Conservation (phyloP, 306 rosid genomes). For the Castanea sativa region DNA sequence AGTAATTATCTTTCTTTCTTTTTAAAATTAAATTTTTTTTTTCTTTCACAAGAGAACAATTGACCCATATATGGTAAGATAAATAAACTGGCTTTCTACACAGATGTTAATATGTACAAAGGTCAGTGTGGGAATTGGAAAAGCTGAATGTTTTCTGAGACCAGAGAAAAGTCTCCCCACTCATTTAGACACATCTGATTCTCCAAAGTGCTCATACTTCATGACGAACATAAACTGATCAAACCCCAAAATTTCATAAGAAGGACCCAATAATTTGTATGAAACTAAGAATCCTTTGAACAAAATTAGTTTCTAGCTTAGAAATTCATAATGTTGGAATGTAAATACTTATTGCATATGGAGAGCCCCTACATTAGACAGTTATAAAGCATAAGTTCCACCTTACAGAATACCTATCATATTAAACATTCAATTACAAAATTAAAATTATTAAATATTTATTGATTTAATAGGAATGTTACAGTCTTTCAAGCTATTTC, state of each 20-base stretch:
- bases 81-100: not conserved
- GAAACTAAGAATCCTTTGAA: not conserved
- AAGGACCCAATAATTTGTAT: not conserved
- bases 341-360: not conserved
- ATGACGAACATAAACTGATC: not conserved
- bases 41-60: not conserved
- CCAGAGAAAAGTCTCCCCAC: not conserved
- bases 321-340: not conserved
- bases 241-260: not conserved
- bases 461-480: not conserved
- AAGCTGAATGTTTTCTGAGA: not conserved
- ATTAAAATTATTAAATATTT: no score
- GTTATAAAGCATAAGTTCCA: no score
- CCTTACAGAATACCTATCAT: no score
- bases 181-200: not conserved
- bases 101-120: not conserved
- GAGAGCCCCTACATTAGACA: not conserved
- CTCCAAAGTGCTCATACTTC: not conserved
- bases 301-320: not conserved
- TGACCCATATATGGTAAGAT: not conserved
- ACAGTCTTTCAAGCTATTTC: not conserved
- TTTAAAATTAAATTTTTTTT: no score
- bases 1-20: not conserved
- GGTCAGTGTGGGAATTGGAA: not conserved
- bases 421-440: no score